phyloP scores from a whole-genome alignment of 2,329 filamentous ascomycete species.

The Teratosphaeria epicoccoides region DNA sequence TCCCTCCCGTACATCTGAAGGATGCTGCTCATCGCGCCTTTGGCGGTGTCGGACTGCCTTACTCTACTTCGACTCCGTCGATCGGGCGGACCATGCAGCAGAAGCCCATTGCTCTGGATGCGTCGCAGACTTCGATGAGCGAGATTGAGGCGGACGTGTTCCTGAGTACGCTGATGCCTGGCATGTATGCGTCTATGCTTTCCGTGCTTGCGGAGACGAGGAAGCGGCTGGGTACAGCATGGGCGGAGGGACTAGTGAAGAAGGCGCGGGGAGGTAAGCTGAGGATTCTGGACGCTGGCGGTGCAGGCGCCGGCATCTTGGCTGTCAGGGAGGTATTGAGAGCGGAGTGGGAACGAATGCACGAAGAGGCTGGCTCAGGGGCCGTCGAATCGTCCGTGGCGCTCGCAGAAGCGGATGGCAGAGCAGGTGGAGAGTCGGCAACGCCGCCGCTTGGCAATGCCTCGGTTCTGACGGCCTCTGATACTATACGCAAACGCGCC shows the following conservation, averaged over 20 bases:
- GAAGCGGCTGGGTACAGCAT: slow-evolving; percentile 58
- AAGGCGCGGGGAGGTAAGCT: slow-evolving; percentile 45
- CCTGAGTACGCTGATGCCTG: slow-evolving; percentile 58
- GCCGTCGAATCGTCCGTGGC: slow-evolving; percentile 11
- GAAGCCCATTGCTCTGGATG: slow-evolving; percentile 53
- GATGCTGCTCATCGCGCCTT: slow-evolving; percentile 63
- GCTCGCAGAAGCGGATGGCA: slow-evolving; percentile 24
- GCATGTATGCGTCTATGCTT: slow-evolving; percentile 57
- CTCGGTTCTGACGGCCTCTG: slow-evolving; percentile 69
- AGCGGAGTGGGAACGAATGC: slow-evolving; percentile 70
- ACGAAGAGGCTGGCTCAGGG: slow-evolving; percentile 21
- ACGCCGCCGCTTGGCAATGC: slow-evolving; percentile 55
- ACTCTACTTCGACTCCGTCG: slow-evolving; percentile 61
- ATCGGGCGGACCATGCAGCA: slow-evolving; percentile 47
- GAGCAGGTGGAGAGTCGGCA: slow-evolving; percentile 30
- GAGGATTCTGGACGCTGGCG: slow-evolving; percentile 62
- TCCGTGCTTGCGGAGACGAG: slow-evolving; percentile 62
- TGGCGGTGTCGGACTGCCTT: slow-evolving; percentile 64
- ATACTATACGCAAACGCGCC: slow-evolving; percentile 62
- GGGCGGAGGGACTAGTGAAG: slow-evolving; percentile 55
- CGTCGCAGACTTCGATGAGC: slow-evolving; percentile 55
- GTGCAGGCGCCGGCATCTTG: slow-evolving; percentile 59
- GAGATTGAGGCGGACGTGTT: slow-evolving; percentile 68
- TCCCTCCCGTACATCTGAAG: slow-evolving; percentile 61
- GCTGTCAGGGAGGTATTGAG: slow-evolving; percentile 69